These are phyloP conservation scores for Ustilago cynodontis DNA, from an alignment of 1,284 basidiomycete genomes.

Conservation along the genomic window DNA sequence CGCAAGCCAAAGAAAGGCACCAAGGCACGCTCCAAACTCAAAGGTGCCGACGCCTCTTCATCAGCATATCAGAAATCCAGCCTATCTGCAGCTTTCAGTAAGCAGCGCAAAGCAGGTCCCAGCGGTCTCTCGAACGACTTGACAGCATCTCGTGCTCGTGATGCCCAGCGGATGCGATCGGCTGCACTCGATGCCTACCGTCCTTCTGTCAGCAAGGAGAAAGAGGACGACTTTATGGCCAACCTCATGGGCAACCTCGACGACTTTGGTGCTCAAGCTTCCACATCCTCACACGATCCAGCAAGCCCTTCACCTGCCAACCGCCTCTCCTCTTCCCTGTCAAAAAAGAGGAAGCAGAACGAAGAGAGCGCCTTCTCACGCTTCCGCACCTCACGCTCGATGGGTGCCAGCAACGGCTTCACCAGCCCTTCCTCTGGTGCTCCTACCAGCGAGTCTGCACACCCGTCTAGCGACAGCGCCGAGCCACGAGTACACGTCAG, in stretches of 20 bases:
- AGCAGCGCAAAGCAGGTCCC: slow-evolving; percentile 34
- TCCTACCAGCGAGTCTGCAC: slow-evolving; percentile 45
- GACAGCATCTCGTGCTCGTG: slow-evolving; percentile 30
- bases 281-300: slow-evolving; percentile 45
- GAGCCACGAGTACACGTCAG: slow-evolving; percentile 56
- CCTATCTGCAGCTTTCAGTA: slow-evolving; percentile 47
- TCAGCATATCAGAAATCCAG: slow-evolving; percentile 39
- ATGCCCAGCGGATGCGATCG: slow-evolving; percentile 32
- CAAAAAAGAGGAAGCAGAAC: slow-evolving; percentile 47
- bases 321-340: slow-evolving; percentile 30
- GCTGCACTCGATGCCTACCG: slow-evolving; percentile 50
- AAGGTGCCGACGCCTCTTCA: slow-evolving; percentile 11
- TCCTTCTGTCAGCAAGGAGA: slow-evolving; percentile 58
- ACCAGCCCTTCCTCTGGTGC: slow-evolving; percentile 50
- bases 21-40: slow-evolving; percentile 48
- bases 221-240: slow-evolving; percentile 69
- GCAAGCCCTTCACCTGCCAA: slow-evolving; percentile 42
- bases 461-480: slow-evolving; percentile 46
- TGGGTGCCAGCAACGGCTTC: slow-evolving; percentile 40
- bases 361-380: slow-evolving; percentile 42
- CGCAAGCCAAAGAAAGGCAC: slow-evolving; percentile 64
- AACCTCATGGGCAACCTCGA: slow-evolving; percentile 63
- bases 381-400: slow-evolving; percentile 32
- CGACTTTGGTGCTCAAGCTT: slow-evolving; percentile 36
- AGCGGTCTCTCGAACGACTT: slow-evolving; percentile 22